Evolutionary conservation across 2,329 filamentous ascomycete species (phyloP).

Genomic region (Cercospora zeina): DNA sequence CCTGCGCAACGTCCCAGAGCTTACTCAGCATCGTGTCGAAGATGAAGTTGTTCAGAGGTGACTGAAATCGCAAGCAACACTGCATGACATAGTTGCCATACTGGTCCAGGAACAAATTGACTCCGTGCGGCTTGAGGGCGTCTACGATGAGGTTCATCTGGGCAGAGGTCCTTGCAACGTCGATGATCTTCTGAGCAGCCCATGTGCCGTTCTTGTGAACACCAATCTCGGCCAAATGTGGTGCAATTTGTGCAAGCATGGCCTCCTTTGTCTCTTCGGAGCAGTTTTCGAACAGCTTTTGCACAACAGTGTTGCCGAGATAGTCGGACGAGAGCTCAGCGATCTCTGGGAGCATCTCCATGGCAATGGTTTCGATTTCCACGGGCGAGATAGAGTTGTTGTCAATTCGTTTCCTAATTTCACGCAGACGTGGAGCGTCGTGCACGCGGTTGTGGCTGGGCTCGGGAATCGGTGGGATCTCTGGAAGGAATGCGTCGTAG

Average conservation of each 20-base stretch:
- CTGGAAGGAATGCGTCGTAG: slow-evolving; percentile 70
- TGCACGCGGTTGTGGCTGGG: slow-evolving; percentile 85
- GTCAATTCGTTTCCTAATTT: slow-evolving; percentile 96
- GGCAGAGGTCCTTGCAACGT: slow-evolving; percentile 79
- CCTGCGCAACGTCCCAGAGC: slow-evolving; percentile 92
- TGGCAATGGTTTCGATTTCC: slow-evolving; percentile 89
- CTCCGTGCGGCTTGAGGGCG: slow-evolving; percentile 78
- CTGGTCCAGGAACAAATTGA: slow-evolving; percentile 92
- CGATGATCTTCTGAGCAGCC: slow-evolving; percentile 99
- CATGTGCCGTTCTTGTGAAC: slow-evolving; percentile 99
- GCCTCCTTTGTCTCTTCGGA: slow-evolving; percentile 85
- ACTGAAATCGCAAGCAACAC: slow-evolving; percentile 87
- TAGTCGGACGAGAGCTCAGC: slow-evolving; percentile 94
- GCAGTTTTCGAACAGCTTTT: slow-evolving; percentile 97
- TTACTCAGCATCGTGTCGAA: slow-evolving; percentile 95
- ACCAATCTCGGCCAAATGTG: slow-evolving; percentile 92
- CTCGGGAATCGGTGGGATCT: slow-evolving; percentile 87
- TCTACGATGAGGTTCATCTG: slow-evolving; percentile 87
- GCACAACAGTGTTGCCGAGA: slow-evolving; percentile 97
- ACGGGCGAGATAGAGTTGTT: slow-evolving; percentile 82
- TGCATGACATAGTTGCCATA: slow-evolving; percentile 99
- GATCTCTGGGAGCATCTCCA: slow-evolving; percentile 94
- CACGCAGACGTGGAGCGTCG: slow-evolving; percentile 89
- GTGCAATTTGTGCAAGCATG: slow-evolving; percentile 84
- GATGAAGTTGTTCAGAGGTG: slow-evolving; percentile 91